Base-by-base conservation (phyloP, 345 rosid genomes). In the Boechera divaricarpa region DNA sequence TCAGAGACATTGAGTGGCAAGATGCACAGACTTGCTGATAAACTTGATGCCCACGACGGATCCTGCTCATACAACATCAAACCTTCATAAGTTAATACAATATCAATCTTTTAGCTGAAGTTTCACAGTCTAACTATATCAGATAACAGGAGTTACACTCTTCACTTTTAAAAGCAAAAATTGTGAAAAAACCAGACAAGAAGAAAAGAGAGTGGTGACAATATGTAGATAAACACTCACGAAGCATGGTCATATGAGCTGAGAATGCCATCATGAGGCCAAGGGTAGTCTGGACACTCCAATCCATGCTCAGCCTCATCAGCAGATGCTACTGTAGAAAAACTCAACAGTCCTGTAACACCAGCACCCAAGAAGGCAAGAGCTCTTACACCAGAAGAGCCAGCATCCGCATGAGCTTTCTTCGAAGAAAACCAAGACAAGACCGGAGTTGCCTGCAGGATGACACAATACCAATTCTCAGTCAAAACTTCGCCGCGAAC, bases 231-330 rank as follows among this genome's bases (percentile, higher is more conserved):
- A 42, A 49, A 51, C 28, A 89, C 99, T 91, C 79, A 96, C 99
- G 99, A 96, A 47, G 98, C 92, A 85, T 96, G 99, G 80, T 96
- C 98, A 63, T 96, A 96, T 53, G 99, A 96, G 80, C 98, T 91
- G 32, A 96, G 93, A 75, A 96, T 96, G 81, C 99, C 99, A 64
- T 82, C 42, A 74, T 96, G 99, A 83, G 99, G 99, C 99, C 99
- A 96, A 65, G 99, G 99, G 85, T 96, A 96, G 77, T 57, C 85
- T 44, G 99, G 89, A 80, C 82, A 84, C 47, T 70, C 95, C 81
- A 96, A 75, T 26, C 99, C 99, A 42, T 93, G 99, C 64, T 96
- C 99, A 16, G 99, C 99, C 84, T 96, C 99, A 75, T 96, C 99
- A 41, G 99, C 94, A 63, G 98, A 85, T 28, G 94, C 96, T 51